Base-by-base conservation (phyloP, 1,139 yeast genomes). In the Blastobotrys apis region DNA sequence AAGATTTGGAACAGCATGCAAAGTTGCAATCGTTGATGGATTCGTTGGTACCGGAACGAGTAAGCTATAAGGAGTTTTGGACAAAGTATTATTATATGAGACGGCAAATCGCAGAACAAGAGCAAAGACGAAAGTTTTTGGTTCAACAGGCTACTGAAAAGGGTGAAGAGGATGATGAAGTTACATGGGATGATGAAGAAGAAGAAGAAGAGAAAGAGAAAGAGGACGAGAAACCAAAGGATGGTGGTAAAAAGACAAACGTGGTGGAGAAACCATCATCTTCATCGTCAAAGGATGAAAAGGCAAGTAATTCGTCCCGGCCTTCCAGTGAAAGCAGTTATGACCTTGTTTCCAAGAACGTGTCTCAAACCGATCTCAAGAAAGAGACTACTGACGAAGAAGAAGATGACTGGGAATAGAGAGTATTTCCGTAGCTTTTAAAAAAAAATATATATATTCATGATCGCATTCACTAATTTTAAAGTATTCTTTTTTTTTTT, bases 21-120 rank as follows among this genome's bases (percentile, higher is more conserved):
- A 74, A 80, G 15, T 72, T 88, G 50, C 68, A 73, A 26, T 67
- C 68, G 33, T 64, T 84, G 38, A 79, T 80, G 80, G 78, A 80
- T 45, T 68, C 70, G 16, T 60, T 88, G 10, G 95, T 86, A 1
- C 94, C 94, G 0, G 76, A 72, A 1, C 63, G 74, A 51, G 67
- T 86, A 13, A 57, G 78, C 1, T 83, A 80, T 53, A 69, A 73
- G 25, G 68, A 69, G 37, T 90, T 90, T 62, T 90, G 97, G 97
- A 67, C 70, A 37, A 73, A 81, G 38, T 90, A 86, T 65, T 84
- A 78, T 62, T 70, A 67, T 48, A 72, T 76, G 60, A 77, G 77
- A 45, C 64, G 67, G 15, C 72, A 73, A 51, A 76, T 87, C 38
- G 70, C 77, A 37, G 74, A 73, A 23, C 80, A 78, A 53, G 96